phyloP scores from a whole-genome alignment of 805 yeast genomes.

The Kluyveromyces nonfermentans region DNA sequence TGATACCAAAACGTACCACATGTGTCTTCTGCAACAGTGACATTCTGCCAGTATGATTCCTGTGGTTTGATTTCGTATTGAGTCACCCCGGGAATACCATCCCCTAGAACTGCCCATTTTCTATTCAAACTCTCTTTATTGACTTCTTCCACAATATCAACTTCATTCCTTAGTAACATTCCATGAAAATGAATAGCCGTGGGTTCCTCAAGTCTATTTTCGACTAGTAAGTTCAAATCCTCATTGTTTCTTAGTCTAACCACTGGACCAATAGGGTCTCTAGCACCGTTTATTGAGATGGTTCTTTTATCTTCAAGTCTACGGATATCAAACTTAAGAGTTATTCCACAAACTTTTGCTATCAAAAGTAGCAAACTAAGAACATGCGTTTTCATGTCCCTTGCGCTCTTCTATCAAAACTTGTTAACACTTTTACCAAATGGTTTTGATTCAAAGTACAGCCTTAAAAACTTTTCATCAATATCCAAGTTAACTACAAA shows the following conservation, averaged over 20 bases:
- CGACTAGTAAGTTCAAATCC: slow-evolving; percentile 11
- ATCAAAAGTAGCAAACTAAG: not conserved
- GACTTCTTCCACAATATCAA: slow-evolving; percentile 17
- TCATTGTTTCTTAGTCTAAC: slow-evolving; percentile 19
- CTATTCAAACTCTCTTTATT: slow-evolving; percentile 30
- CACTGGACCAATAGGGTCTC: slow-evolving; percentile 17
- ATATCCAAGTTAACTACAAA: not conserved
- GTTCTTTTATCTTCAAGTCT: slow-evolving; percentile 4
- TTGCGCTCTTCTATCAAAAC: not conserved
- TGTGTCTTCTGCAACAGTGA: slow-evolving; percentile 34
- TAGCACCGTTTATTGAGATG: slow-evolving; percentile 16
- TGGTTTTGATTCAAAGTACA: not conserved
- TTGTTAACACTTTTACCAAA: too few relatives aligned
- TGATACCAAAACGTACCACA: slow-evolving; percentile 53
- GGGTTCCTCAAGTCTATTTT: slow-evolving; percentile 13
- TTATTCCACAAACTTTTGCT: not conserved
- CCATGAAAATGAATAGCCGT: slow-evolving; percentile 49
- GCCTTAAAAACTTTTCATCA: not conserved
- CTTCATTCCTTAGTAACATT: slow-evolving; percentile 32
- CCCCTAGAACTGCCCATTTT: slow-evolving; percentile 28
- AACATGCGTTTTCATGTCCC: not conserved
- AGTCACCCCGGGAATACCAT: slow-evolving; percentile 38
- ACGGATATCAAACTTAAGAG: not conserved
- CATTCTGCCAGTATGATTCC: slow-evolving; percentile 42
- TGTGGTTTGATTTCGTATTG: slow-evolving; percentile 67